phyloP scores from a whole-genome alignment of 495 filamentous ascomycete genomes.

The Aspergillus nanangensis region DNA sequence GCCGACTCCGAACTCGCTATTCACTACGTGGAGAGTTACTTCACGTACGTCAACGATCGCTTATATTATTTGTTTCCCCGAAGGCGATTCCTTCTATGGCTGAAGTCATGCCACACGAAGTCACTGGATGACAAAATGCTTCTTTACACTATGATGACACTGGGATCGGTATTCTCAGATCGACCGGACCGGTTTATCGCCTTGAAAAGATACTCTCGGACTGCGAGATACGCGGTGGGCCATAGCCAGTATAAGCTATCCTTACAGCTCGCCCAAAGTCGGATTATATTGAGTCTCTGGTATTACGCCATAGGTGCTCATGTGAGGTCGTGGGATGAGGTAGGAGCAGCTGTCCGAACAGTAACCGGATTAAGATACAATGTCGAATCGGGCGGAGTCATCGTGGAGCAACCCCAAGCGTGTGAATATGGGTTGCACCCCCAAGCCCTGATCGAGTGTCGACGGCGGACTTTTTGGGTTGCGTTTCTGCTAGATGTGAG shows the following conservation, averaged over 20 bases:
- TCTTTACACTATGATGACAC: slow-evolving; percentile 59
- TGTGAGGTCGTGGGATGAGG: slow-evolving; percentile 55
- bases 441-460: slow-evolving; percentile 57
- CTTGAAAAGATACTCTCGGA: slow-evolving; percentile 48
- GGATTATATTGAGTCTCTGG: slow-evolving; percentile 60
- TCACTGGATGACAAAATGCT: slow-evolving; percentile 65
- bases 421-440: slow-evolving; percentile 56
- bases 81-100: slow-evolving; percentile 47
- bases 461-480: slow-evolving; percentile 64
- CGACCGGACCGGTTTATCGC: slow-evolving; percentile 42
- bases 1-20: slow-evolving; percentile 41
- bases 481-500: slow-evolving; percentile 58
- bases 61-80: slow-evolving; percentile 56
- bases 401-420: slow-evolving; percentile 34
- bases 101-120: slow-evolving; percentile 47
- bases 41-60: slow-evolving; percentile 47
- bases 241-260: slow-evolving; percentile 44
- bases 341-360: slow-evolving; percentile 53
- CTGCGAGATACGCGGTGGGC: slow-evolving; percentile 55
- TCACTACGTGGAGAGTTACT: slow-evolving; percentile 53
- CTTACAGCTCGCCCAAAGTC: slow-evolving; percentile 58
- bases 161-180: slow-evolving; percentile 54
- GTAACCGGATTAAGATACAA: slow-evolving; percentile 56
- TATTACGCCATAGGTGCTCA: slow-evolving; percentile 54
- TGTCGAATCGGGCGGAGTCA: slow-evolving; percentile 51